Base-by-base conservation (phyloP, 257 asterid species). In the Voacanga thouarsii region DNA sequence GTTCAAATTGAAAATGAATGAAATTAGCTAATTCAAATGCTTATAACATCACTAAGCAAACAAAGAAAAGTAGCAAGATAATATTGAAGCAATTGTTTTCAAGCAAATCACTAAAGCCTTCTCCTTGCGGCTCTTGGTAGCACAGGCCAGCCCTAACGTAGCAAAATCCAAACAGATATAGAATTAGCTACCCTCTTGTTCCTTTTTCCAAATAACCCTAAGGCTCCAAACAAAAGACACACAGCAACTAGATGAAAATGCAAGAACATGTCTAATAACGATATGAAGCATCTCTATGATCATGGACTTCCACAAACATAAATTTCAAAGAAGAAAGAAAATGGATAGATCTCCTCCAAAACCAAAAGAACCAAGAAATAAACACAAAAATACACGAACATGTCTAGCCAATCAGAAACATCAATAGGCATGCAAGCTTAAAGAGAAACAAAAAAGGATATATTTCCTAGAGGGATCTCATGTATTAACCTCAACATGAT, bases 401-500 rank as follows among this genome's bases (percentile, higher is more conserved):
- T 5, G 2, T 26, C 24, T 69, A n/a, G 28, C 15, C 24, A 4
- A 23, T 23, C 37, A 44, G 56, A n/a, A 43, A 49, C 57, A 11
- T 71, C 37, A 45, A 21, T 4, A 71, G 56, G 47, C 19, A 49
- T 44, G 59, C 57, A 71, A 71, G 55, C n/a, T 45, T 6, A 71
- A 47, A 18, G 7, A 66, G 71, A 37, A 37, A 15, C 5, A 15
- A 66, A 66, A 6, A 15, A 1, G 14, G 6, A 74, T 21, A 60
- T 12, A 7, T 63, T 51, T 79, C 68, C 51, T 0, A 64, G 67
- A 51, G 9, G 49, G 71, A 64, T 66, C 68, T 65, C 26, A 81
- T 39, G 26, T 53, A 83, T 92, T 82, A 76, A 93, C 99, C 98
- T 96, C 99, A 30, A 84, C 83, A 49, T 93, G 96, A 81, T 90